phyloP scores from a whole-genome alignment of 805 yeast genomes.

The Metschnikowia corniflorae region DNA sequence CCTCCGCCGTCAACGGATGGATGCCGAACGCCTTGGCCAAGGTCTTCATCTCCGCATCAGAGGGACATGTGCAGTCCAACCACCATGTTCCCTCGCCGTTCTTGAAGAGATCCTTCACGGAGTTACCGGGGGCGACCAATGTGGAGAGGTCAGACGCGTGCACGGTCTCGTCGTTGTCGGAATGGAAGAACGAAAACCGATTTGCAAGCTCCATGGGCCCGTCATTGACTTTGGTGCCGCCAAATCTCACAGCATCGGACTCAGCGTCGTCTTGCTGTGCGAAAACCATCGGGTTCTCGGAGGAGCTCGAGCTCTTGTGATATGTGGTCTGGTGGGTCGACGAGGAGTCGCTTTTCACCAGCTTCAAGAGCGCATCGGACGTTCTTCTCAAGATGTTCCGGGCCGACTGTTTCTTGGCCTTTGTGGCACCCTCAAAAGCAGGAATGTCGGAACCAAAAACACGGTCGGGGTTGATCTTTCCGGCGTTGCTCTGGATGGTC shows the following conservation, averaged over 20 bases:
- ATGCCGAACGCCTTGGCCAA: conserved; percentile 91
- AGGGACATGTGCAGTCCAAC: conserved; percentile 91
- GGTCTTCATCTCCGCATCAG: conserved; percentile 91
- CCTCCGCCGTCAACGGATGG: conserved; percentile 97
- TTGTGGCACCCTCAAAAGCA: neutral
- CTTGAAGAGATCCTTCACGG: conserved; percentile 64
- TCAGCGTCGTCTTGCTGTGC: no score
- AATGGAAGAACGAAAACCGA: conserved; percentile 77
- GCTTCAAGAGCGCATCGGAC: neutral
- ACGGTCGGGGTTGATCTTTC: no score
- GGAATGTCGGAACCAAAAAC: neutral
- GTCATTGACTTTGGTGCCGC: conserved; percentile 15
- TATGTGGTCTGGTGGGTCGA: no score
- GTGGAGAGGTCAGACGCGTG: conserved; percentile 88
- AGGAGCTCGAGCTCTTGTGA: neutral
- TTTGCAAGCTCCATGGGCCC: conserved; percentile 49
- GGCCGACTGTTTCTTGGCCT: neutral
- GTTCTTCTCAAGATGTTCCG: neutral
- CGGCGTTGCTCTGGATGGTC: no score
- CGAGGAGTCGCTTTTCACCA: neutral
- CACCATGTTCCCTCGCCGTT: conserved; percentile 85
- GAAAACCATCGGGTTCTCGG: neutral
- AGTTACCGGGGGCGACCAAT: conserved; percentile 57
- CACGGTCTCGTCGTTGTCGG: conserved; percentile 79
- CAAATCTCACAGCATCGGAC: neutral